Evolutionary conservation across 768 basidiomycete species (phyloP).

Genomic region (Cystofilobasidium capitatum): DNA sequence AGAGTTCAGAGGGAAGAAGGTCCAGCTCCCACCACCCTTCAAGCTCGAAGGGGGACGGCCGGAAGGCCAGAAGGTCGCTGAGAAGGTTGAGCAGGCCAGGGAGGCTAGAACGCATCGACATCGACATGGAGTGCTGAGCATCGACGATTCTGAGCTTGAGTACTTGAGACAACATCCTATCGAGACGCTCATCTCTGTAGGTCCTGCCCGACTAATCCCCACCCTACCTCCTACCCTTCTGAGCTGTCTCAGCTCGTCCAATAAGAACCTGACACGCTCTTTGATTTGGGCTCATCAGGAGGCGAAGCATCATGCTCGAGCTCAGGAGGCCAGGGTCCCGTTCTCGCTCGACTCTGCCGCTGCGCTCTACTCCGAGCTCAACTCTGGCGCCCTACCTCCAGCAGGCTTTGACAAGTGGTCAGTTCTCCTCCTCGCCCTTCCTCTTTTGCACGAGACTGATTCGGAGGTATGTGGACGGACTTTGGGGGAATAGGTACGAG

Average conservation of each 20-base stretch:
- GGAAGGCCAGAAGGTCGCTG: not conserved
- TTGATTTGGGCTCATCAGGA: not conserved
- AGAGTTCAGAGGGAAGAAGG: not conserved
- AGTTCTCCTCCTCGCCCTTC: not conserved
- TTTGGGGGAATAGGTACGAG: conserved; percentile 9
- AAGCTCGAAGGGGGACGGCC: no score
- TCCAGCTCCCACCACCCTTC: not conserved
- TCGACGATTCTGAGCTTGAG: conserved; percentile 6
- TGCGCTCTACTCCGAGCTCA: conserved; percentile 17
- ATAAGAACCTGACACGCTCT: not conserved
- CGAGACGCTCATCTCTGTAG: conserved; percentile 7
- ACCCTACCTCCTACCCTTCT: not conserved
- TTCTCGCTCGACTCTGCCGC: not conserved
- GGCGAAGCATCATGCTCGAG: conserved; percentile 9
- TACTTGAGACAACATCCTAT: conserved; percentile 7
- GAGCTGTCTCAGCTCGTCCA: no score
- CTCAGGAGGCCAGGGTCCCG: conserved; percentile 9
- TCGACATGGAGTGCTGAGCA: conserved; percentile 1
- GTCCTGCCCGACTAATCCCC: not conserved
- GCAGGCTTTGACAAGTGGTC: conserved; percentile 18
- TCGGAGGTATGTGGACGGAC: not conserved
- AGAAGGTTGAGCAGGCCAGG: not conserved
- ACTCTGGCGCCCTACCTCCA: conserved; percentile 11
- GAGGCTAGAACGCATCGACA: not conserved
- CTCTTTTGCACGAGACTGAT: not conserved